Evolutionary conservation across 148 eudicot genomes (phyloP), one percentile per base, ranked within the genome.

Genomic region (Camellia granthamiana): DNA sequence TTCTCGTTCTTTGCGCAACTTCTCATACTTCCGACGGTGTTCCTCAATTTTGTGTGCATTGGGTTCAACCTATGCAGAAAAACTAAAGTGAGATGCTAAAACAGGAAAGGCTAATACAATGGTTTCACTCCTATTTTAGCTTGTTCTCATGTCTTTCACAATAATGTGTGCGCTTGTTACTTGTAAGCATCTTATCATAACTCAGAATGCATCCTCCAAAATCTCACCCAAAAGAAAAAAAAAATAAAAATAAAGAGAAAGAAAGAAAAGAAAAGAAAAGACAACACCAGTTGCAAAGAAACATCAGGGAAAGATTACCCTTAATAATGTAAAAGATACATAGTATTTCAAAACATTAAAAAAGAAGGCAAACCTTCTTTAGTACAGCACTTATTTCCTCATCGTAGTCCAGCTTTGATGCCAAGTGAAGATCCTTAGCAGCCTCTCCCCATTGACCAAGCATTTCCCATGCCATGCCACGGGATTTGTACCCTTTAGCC

Each of bases 371-470:
- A 10, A 94, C 98, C 93, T 90, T 91, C 78, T 90, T 91, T 41
- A 94, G 90, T 10, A 84, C 85, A 65, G 88, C 80, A 52, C 72
- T 82, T 52, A 92, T 88, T 83, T 94, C 98, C 85, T 94, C 97
- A 84, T 94, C 98, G 84, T 75, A 92, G 81, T 92, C 98, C 71
- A 94, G 71, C 2, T 78, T 94, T 18, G 97, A 90, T 55, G 97
- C 98, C 83, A 90, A 79, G 78, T 91, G 97, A 77, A 94, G 92
- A 88, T 94, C 98, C 84, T 88, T 87, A 46, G 92, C 93, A 82
- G 97, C 95, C 78, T 92, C 98, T 90, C 85, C 90, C 98, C 98
- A 94, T 49, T 90, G 89, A n/a, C 95, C 97, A 75, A 94, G 90
- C 98, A 94, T 88, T 68, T 95, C 89, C 66, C 86, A 85, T 19